phyloP scores from a whole-genome alignment of 345 rosid species.

The Zanthoxylum bungeanum region DNA sequence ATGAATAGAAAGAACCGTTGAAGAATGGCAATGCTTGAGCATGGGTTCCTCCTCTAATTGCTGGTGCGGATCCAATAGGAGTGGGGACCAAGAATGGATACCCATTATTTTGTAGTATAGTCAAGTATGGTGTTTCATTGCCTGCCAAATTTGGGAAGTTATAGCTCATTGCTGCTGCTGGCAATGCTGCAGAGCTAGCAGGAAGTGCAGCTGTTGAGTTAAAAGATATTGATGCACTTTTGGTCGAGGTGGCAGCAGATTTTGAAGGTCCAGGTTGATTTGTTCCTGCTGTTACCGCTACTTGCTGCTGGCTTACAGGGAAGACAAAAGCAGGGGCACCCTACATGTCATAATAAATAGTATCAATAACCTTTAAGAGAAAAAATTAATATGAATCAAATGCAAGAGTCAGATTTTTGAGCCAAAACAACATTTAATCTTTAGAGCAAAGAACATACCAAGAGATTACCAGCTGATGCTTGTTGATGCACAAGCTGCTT shows the following conservation, averaged over 20 bases:
- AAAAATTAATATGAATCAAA: neutral
- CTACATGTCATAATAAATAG: conserved; percentile 22
- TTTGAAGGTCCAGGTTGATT: conserved; percentile 32
- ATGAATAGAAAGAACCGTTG: conserved; percentile 48
- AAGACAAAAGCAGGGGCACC: conserved; percentile 46
- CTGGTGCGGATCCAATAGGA: conserved; percentile 30
- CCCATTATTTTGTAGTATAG: conserved; percentile 46
- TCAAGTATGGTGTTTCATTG: conserved; percentile 41
- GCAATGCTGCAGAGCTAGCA: conserved; percentile 20
- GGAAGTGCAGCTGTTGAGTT: conserved; percentile 24
- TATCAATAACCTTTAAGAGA: neutral
- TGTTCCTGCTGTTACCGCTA: conserved; percentile 14
- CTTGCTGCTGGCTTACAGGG: conserved; percentile 45
- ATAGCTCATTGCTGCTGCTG: conserved; percentile 30
- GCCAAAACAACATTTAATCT: neutral
- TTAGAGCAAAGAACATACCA: conserved; percentile 35
- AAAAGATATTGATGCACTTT: conserved; percentile 24
- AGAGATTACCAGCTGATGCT: conserved; percentile 30
- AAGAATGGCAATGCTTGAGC: conserved; percentile 42
- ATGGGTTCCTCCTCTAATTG: conserved; percentile 32
- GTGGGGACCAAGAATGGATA: conserved; percentile 37
- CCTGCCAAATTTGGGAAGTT: conserved; percentile 41
- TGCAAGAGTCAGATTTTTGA: neutral
- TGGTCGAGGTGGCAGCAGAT: conserved; percentile 21
- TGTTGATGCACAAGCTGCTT: conserved; percentile 30